Base-by-base conservation (phyloP, 2,329 filamentous ascomycete species). In the Dryadomyces quercus-mongolicae region DNA sequence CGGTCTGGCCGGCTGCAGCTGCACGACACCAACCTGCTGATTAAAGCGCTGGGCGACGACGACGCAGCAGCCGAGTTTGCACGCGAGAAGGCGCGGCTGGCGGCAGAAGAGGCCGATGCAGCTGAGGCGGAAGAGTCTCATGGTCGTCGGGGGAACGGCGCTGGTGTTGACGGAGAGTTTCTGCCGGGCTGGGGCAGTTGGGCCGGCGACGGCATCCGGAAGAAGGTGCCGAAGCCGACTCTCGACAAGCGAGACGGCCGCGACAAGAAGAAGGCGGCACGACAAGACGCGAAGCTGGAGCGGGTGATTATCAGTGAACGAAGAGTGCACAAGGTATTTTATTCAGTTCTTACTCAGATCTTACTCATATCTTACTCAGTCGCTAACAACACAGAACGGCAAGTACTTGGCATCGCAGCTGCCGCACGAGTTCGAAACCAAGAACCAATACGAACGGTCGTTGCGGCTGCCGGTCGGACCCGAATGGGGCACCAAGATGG, bases 401-500 rank as follows among this genome's bases (percentile, higher is more conserved):
- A 91, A 88, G 66, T 97, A 95, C 65, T 77, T 95, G 63, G 91
- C 93, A 18, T 82, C 83, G 9, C 80, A 82, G 62, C 74, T 98
- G 51, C 93, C 93, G 51, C 88, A 94, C 70, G 84, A 84, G n/a
- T 97, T 90, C 68, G 92, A 96, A 74, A 88, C 80, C 31, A 79
- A 78, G 61, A 79, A 86, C 64, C 90, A 96, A 74, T 97, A 97
- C 70, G 93, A 98, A 74, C 76, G 92, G 51, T 87, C 86, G 59
- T 73, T 97, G 56, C 78, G 92, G 46, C 71, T 96, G 60, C 93
- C 93, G 1, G 81, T 97, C 57, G 93, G 93, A 1, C 88, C 86
- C 16, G 92, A 98, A 70, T 98, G 92, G 91, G 83, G 84, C 61
- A 97, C 92, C n/a, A 96, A 95, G 78, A 83, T 89, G 73, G 89